Percentiles rank a stretch among this genome's conserved stretches.
These are phyloP conservation scores for Xylona heveae DNA, from an alignment of 495 filamentous ascomycete species.

Conservation along the genomic window DNA sequence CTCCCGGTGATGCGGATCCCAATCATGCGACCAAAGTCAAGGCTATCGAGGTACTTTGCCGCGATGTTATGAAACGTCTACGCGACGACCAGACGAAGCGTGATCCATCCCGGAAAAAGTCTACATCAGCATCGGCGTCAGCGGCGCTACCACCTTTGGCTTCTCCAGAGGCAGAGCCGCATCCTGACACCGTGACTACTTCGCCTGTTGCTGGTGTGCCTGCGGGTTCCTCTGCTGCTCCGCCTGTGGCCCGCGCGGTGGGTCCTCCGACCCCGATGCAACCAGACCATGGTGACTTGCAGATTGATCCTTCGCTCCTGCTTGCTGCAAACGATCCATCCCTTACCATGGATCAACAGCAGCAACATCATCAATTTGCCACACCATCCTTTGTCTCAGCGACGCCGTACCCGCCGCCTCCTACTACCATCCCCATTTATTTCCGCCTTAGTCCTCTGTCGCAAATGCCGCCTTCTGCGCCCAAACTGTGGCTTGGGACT, in stretches of 20 bases:
- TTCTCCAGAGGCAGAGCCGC: slow-evolving; percentile 4
- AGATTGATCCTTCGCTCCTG: slow-evolving; percentile 39
- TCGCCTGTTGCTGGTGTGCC: too few relatives aligned
- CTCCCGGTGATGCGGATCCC: slow-evolving; percentile 29
- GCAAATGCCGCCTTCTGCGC: slow-evolving; percentile 14
- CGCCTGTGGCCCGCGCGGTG: too few relatives aligned
- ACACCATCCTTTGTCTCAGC: slow-evolving; percentile 5
- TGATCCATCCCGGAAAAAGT: slow-evolving; percentile 31
- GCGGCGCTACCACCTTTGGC: background rate
- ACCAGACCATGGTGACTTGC: slow-evolving; percentile 29
- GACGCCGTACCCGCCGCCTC: slow-evolving; percentile 13
- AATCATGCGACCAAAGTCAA: slow-evolving; percentile 33
- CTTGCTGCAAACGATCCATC: slow-evolving; percentile 24
- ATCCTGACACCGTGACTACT: slow-evolving; percentile 12
- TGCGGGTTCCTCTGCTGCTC: background rate
- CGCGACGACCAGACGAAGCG: slow-evolving; percentile 42
- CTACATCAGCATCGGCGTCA: slow-evolving; percentile 5
- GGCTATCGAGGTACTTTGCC: slow-evolving; percentile 45
- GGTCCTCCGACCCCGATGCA: too few relatives aligned
- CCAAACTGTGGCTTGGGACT: slow-evolving; percentile 40
- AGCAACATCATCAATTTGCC: slow-evolving; percentile 19
- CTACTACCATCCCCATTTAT: slow-evolving; percentile 30
- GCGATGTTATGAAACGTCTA: slow-evolving; percentile 56
- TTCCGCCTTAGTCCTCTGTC: slow-evolving; percentile 39
- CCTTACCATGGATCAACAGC: slow-evolving; percentile 16